These are phyloP conservation scores for Crithidia expoeki DNA, from an alignment of 208 protist species.

Conservation along the genomic window DNA sequence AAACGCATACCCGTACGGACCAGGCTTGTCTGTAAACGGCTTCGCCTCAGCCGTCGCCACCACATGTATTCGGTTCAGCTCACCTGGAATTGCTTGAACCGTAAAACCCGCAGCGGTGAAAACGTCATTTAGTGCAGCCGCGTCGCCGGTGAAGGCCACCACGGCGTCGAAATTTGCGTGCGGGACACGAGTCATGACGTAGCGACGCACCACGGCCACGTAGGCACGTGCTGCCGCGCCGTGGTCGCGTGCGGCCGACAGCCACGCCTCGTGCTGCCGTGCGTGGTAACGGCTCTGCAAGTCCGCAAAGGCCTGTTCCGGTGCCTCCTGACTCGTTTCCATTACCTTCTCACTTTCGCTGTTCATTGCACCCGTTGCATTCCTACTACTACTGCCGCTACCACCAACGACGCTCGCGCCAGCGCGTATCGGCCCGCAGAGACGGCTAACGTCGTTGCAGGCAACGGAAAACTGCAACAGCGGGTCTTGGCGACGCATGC, in stretches of 20 bases:
- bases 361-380: neutral
- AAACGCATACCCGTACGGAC: constrained; percentile 61
- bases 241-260: constrained; percentile 30
- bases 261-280: constrained; percentile 60
- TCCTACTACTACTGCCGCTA: neutral
- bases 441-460: constrained; percentile 73
- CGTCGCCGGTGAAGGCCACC: constrained; percentile 53
- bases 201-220: constrained; percentile 56
- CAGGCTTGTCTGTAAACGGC: constrained; percentile 28
- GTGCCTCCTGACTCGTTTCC: constrained; percentile 42
- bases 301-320: constrained; percentile 55
- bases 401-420: neutral
- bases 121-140: constrained; percentile 13
- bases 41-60: constrained; percentile 32
- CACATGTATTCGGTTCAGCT: constrained; percentile 31
- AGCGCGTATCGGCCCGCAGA: constrained; percentile 32
- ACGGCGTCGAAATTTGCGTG: constrained; percentile 73
- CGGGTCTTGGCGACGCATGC: constrained; percentile 77
- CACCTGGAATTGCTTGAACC: constrained; percentile 21
- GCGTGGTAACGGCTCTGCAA: constrained; percentile 53
- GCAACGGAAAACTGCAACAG: constrained; percentile 83
- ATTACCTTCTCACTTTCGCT: neutral
- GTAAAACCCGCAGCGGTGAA: constrained; percentile 43
- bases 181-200: constrained; percentile 52
- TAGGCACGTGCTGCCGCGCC: constrained; percentile 54